These are phyloP conservation scores for Paradendryphiella salina DNA, from an alignment of 2,329 filamentous ascomycete genomes.

Conservation along the genomic window DNA sequence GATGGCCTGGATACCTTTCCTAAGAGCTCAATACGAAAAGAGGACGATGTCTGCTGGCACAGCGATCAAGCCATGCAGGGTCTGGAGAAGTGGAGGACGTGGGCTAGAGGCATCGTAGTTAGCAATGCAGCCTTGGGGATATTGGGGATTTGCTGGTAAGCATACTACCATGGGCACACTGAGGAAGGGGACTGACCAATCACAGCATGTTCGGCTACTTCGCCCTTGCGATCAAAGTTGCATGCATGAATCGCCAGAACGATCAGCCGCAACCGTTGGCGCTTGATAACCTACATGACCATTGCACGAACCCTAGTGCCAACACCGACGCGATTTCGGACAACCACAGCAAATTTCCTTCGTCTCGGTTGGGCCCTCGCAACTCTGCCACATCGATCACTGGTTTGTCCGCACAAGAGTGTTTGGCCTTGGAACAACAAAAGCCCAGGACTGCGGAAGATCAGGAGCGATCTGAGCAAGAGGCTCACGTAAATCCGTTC, in stretches of 20 bases:
- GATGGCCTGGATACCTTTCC: conserved; percentile 20
- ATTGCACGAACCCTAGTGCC: background rate
- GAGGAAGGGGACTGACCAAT: too few relatives aligned
- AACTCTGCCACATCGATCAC: too few relatives aligned
- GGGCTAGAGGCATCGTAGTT: background rate
- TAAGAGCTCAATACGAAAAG: too few relatives aligned
- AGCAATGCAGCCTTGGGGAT: background rate
- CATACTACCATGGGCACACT: background rate
- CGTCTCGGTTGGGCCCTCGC: too few relatives aligned
- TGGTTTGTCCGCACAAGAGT: background rate
- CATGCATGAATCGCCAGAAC: background rate
- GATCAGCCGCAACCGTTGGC: background rate
- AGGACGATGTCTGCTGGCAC: background rate
- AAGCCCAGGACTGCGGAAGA: background rate
- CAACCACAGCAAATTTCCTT: too few relatives aligned
- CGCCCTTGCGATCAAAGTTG: background rate
- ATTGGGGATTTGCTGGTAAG: background rate
- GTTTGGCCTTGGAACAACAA: background rate
- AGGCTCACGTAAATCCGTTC: background rate
- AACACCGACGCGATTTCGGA: background rate
- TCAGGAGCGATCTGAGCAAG: too few relatives aligned
- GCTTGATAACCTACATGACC: background rate
- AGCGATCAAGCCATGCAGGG: background rate
- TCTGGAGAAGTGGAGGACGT: background rate
- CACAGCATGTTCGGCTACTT: background rate